Conservation (phyloP, 192 early-diverging fungal species). For the Coemansia sp. region DNA sequence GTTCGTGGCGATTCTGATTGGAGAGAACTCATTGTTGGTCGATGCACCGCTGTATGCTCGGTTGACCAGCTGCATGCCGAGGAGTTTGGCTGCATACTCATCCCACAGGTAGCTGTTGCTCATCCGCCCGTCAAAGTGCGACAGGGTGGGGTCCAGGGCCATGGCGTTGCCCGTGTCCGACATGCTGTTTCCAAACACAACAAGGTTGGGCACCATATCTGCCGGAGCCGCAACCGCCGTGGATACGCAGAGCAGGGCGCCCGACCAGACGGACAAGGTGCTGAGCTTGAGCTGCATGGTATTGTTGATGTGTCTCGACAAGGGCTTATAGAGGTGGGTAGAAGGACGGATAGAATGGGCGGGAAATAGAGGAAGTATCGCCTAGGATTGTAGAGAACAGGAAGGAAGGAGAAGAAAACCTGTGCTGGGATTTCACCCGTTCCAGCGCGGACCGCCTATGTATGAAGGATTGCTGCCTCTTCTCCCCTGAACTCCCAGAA, state of each 20-base stretch:
- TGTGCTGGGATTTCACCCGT: no score
- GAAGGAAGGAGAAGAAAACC: no score
- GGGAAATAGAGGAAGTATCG: no score
- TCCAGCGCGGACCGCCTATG: no score
- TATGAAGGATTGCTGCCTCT: no score
- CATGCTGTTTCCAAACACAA: constrained; percentile 45
- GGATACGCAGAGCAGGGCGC: constrained; percentile 16
- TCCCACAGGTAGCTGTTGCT: constrained; percentile 44
- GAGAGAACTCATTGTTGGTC: constrained; percentile 41
- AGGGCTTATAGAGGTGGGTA: not conserved
- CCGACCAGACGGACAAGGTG: constrained; percentile 9
- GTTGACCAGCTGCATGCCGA: constrained; percentile 31
- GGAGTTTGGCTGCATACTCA: constrained; percentile 36
- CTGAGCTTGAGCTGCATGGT: constrained; percentile 9
- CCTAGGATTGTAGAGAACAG: no score
- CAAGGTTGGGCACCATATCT: constrained; percentile 16
- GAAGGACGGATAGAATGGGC: not conserved
- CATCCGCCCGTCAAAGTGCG: constrained; percentile 38
- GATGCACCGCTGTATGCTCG: constrained; percentile 36
- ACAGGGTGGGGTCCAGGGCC: not conserved
- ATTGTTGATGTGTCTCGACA: not conserved
- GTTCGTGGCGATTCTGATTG: constrained; percentile 1
- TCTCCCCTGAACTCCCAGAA: no score
- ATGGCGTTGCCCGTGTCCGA: constrained; percentile 31
- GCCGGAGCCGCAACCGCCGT: constrained; percentile 20